Evolutionary conservation across 441 rosid genomes (phyloP).

Genomic region (Syzygium syzygioides): DNA sequence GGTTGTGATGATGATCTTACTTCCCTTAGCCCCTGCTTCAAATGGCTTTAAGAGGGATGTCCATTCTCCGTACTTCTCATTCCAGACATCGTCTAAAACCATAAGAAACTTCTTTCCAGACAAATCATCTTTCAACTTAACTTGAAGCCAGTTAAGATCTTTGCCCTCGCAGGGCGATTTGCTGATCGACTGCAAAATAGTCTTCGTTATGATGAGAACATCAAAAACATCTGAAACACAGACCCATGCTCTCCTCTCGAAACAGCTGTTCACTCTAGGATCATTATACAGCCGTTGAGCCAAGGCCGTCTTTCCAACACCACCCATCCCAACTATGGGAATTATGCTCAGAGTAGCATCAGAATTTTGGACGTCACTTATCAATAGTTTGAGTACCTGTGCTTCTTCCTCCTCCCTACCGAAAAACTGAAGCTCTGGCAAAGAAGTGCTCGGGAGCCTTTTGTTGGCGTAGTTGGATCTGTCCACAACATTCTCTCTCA

Average conservation of each 20-base stretch:
- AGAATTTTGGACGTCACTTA: accelerated
- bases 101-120: not conserved
- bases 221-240: not conserved
- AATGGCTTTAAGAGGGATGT: not conserved
- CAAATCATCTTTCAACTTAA: accelerated
- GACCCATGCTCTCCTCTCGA: not conserved
- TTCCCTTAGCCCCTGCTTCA: not conserved
- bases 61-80: not conserved
- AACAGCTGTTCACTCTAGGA: accelerated
- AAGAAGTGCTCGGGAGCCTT: not conserved
- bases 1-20: not conserved
- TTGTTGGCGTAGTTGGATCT: not conserved
- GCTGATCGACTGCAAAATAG: accelerated
- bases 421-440: not conserved
- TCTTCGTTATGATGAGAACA: not conserved
- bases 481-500: not conserved
- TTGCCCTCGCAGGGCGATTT: accelerated
- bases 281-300: not conserved
- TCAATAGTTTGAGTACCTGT: no score
- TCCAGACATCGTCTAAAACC: not conserved
- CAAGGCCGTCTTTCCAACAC: not conserved
- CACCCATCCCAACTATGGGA: not conserved
- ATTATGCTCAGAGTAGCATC: not conserved
- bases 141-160: accelerated
- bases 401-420: not conserved